Evolutionary conservation across 2,329 filamentous ascomycete genomes (phyloP), one percentile per base, ranked within the genome.

Genomic region (Huntiella moniliformis): DNA sequence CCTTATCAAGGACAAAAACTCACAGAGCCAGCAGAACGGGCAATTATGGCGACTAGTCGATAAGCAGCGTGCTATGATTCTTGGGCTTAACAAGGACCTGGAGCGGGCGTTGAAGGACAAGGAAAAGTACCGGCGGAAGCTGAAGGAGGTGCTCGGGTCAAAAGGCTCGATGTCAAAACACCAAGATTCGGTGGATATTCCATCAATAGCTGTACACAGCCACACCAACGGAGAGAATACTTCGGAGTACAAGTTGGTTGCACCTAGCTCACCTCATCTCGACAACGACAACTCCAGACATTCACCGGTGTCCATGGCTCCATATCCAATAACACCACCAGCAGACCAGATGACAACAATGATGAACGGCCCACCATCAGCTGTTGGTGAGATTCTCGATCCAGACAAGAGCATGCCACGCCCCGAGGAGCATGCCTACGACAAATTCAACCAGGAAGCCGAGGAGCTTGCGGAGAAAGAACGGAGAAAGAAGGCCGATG

Each of bases 11-110:
- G 91, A 98, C 58, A 96, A 95, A 60, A 77, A 88, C 52, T 82
- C 84, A 42, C 82, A 86, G 46, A 75, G 83, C 4, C 80, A 84
- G 53, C 91, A 96, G 57, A 96, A 96, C 58, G 70, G 79, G 13
- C 88, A 98, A 59, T 65, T 98, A 55, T 98, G 91, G 91, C 79
- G 86, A 43, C 65, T 98, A 40, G 86, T 98, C 42, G 88, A 96
- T 60, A 96, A 98, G 65, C 91, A 98, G 61, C 73, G 88, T 51
- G 77, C 85, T 12, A 87, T 98, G 77, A 86, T 98, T 46, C 63
- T 94, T 15, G 88, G 87, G 5, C 68, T 98, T 51, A 95, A 96
- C 57, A 93, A 91, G 60, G 91, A 98, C 58, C 67, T 98, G 10
- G 88, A 96, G 61, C 76, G 83, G 44, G 78, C 87, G 1, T 62